These are phyloP conservation scores for Dactylellina cionopaga DNA, from an alignment of 2,329 filamentous ascomycete species.

Conservation along the genomic window DNA sequence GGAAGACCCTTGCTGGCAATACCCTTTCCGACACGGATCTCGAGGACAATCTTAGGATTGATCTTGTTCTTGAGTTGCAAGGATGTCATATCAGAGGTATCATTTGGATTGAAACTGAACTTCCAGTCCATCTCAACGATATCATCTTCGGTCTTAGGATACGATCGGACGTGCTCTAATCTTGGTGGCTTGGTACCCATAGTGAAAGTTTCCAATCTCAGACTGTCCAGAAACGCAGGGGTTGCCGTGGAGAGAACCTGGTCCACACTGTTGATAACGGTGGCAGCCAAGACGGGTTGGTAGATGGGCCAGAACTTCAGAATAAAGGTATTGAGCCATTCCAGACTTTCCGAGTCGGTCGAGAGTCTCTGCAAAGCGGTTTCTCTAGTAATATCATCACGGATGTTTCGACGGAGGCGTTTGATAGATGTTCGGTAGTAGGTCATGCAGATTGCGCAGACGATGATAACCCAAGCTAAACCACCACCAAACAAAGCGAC, in stretches of 20 bases:
- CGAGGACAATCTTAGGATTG: slow-evolving; percentile 94
- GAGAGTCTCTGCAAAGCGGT: slow-evolving; percentile 87
- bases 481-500: slow-evolving; percentile 89
- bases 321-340: slow-evolving; percentile 99
- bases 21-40: slow-evolving; percentile 93
- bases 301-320: slow-evolving; percentile 99
- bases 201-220: slow-evolving; percentile 92
- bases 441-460: slow-evolving; percentile 91
- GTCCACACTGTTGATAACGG: slow-evolving; percentile 91
- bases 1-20: slow-evolving; percentile 97
- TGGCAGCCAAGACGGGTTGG: slow-evolving; percentile 89
- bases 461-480: slow-evolving; percentile 88
- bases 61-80: slow-evolving; percentile 93
- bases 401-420: slow-evolving; percentile 91
- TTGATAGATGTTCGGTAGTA: slow-evolving; percentile 97
- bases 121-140: slow-evolving; percentile 99
- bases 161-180: slow-evolving; percentile 97
- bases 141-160: slow-evolving; percentile 94
- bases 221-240: slow-evolving; percentile 88
- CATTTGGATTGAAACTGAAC: slow-evolving; percentile 98
- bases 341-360: slow-evolving; percentile 88
- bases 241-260: slow-evolving; percentile 94
- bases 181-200: slow-evolving; percentile 94
- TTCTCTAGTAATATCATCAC: slow-evolving; percentile 91
- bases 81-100: slow-evolving; percentile 87